phyloP scores from a whole-genome alignment of 179 eudicot species.

The Silene noctiflora region DNA sequence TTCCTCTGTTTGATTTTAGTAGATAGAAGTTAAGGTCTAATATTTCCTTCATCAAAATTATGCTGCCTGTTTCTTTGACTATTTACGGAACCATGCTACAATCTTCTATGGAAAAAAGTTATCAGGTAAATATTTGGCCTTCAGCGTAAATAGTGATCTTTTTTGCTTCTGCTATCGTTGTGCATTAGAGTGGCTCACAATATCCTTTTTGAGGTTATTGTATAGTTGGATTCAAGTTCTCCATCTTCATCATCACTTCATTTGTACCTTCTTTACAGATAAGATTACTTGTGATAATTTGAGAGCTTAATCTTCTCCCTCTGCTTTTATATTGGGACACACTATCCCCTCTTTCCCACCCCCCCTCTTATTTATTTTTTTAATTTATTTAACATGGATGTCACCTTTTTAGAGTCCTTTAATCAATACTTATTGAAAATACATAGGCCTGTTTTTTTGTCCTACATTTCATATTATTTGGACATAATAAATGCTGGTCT shows the following conservation, averaged over 20 bases:
- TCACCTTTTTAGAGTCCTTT: neutral
- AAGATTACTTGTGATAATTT: too few species aligned
- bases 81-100: neutral
- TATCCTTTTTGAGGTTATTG: neutral
- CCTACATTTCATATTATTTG: neutral
- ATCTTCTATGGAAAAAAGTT: neutral
- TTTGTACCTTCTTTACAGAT: neutral
- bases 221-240: neutral
- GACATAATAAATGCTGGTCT: neutral
- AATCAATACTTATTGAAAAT: neutral
- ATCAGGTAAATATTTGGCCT: neutral
- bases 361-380: too few species aligned
- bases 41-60: neutral
- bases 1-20: constrained; percentile 8
- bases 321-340: too few species aligned
- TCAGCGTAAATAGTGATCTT: neutral
- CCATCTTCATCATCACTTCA: neutral
- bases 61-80: neutral
- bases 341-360: too few species aligned
- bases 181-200: neutral
- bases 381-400: neutral
- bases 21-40: constrained; percentile 1
- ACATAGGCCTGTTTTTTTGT: neutral
- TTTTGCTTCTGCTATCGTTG: neutral
- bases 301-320: too few species aligned